Percentiles rank a stretch among this genome's conserved stretches.
These are phyloP conservation scores for Annulohypoxylon moriforme DNA, from an alignment of 495 filamentous ascomycete species.

Conservation along the genomic window DNA sequence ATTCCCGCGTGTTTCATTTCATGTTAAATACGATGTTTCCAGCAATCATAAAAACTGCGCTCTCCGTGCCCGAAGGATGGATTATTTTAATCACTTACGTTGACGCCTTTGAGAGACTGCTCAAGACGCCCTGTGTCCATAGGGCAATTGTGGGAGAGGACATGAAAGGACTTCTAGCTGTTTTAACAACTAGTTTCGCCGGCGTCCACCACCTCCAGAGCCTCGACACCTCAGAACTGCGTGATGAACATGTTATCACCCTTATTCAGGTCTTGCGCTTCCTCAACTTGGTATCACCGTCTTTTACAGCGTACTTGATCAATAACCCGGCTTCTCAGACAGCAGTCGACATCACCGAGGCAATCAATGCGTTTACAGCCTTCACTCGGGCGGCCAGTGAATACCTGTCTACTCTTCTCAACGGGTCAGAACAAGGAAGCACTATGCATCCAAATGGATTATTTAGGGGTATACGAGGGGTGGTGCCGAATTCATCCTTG, in stretches of 20 bases:
- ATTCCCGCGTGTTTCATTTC: slow-evolving; percentile 55
- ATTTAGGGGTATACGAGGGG: slow-evolving; percentile 26
- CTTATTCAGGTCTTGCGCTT: slow-evolving; percentile 30
- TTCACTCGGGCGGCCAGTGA: slow-evolving; percentile 34
- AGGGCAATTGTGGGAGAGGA: slow-evolving; percentile 43
- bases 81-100: slow-evolving; percentile 55
- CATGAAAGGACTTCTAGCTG: slow-evolving; percentile 33
- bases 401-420: slow-evolving; percentile 31
- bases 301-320: slow-evolving; percentile 40
- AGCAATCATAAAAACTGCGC: slow-evolving; percentile 49
- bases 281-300: slow-evolving; percentile 45
- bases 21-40: slow-evolving; percentile 58
- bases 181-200: slow-evolving; percentile 38
- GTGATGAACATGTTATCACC: slow-evolving; percentile 27
- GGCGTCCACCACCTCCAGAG: slow-evolving; percentile 21
- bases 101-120: slow-evolving; percentile 42
- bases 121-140: slow-evolving; percentile 44
- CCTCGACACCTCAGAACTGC: slow-evolving; percentile 12
- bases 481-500: background rate
- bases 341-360: slow-evolving; percentile 17
- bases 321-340: slow-evolving; percentile 38
- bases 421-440: background rate
- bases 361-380: slow-evolving; percentile 31
- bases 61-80: slow-evolving; percentile 43
- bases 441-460: slow-evolving; percentile 26